These are phyloP conservation scores for Arxiozyma bovina DNA, from an alignment of 1,139 yeast species.

Conservation along the genomic window DNA sequence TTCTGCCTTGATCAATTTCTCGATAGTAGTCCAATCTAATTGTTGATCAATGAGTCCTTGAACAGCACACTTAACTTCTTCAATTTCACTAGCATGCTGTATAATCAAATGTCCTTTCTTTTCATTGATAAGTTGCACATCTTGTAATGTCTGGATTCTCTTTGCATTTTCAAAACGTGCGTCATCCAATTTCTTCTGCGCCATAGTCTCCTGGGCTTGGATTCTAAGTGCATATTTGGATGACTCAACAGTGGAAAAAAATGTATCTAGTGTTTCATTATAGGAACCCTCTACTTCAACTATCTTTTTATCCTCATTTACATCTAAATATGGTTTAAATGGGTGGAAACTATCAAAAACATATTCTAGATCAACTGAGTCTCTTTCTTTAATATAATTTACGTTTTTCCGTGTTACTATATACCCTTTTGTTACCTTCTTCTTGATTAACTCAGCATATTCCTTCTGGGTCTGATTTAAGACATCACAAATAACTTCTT, in stretches of 20 bases:
- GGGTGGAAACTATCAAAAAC: conserved; percentile 83
- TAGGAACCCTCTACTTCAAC: conserved; percentile 44
- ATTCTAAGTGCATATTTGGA: conserved; percentile 63
- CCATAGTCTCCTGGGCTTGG: conserved; percentile 68
- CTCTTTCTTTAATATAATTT: conserved; percentile 35
- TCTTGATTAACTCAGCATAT: conserved; percentile 28
- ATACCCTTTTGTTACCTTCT: conserved; percentile 39
- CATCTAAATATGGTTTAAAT: conserved; percentile 48
- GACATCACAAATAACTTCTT: conserved; percentile 34
- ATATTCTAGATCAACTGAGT: conserved; percentile 38
- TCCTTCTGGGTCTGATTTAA: conserved; percentile 44
- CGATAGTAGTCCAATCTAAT: conserved; percentile 93
- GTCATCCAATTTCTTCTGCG: conserved; percentile 61
- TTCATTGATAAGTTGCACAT: conserved; percentile 56
- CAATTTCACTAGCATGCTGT: conserved; percentile 59
- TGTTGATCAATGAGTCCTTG: conserved; percentile 65
- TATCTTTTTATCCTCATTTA: conserved; percentile 23
- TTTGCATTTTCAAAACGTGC: conserved; percentile 68
- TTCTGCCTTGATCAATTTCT: conserved; percentile 61
- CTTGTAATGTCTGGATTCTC: conserved; percentile 59
- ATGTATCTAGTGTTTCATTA: conserved; percentile 71
- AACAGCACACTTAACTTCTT: conserved; percentile 61
- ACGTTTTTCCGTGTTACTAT: conserved; percentile 59
- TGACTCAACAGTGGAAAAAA: conserved; percentile 79
- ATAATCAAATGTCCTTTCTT: conserved; percentile 69